phyloP scores from a whole-genome alignment of 305 asterid genomes.

The Andrographis paniculata region DNA sequence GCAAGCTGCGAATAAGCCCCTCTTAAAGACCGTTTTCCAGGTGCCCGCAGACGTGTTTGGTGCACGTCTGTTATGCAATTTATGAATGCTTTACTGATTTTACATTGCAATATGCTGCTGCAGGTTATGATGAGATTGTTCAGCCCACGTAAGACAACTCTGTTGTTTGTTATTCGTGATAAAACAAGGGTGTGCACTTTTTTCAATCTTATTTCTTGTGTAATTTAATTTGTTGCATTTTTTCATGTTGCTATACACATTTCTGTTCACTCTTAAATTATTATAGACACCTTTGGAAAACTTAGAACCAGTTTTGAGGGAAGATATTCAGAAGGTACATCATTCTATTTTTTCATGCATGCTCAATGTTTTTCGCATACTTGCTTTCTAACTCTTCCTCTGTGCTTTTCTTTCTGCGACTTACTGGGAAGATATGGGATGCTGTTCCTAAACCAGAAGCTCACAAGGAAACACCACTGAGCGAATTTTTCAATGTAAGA shows the following conservation, averaged over 20 bases:
- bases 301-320: constrained; percentile 94
- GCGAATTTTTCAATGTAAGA: constrained; percentile 97
- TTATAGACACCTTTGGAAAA: constrained; percentile 92
- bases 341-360: constrained; percentile 8
- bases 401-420: constrained; percentile 8
- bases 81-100: constrained; percentile 20
- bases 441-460: constrained; percentile 93
- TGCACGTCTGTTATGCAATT: constrained; percentile 7
- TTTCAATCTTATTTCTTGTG: background rate
- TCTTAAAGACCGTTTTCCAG: constrained; percentile 93
- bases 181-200: constrained; percentile 61
- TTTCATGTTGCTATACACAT: constrained; percentile 8
- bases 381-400: constrained; percentile 18
- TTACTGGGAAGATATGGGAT: constrained; percentile 76
- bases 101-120: constrained; percentile 22
- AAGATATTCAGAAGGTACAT: constrained; percentile 92
- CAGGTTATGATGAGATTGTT: constrained; percentile 97
- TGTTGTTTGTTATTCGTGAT: constrained; percentile 96
- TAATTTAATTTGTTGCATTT: constrained; percentile 13
- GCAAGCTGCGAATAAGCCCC: constrained; percentile 97
- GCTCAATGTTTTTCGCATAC: constrained; percentile 8
- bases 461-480: constrained; percentile 76
- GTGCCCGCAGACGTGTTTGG: constrained; percentile 25
- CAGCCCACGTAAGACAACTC: constrained; percentile 93
- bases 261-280: constrained; percentile 17